Evolutionary conservation across 768 basidiomycete species (phyloP), one percentile per base, ranked within the genome.

Genomic region (Cytidiella melzeri): DNA sequence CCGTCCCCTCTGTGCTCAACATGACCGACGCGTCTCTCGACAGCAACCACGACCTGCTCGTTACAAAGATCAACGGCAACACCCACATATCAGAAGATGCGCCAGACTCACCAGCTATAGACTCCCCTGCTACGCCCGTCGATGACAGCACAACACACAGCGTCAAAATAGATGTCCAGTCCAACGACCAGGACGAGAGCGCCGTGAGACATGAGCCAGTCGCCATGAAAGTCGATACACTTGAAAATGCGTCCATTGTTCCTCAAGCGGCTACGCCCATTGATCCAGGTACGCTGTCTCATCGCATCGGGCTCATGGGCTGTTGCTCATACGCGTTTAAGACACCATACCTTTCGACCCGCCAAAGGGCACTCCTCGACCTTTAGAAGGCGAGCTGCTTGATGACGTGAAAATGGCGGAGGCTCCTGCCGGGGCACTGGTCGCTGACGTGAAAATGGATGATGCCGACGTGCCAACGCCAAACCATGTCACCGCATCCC

Each of bases 161-260:
- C 65, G 73, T 77, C 55, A 83, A 81, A 71, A 80, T 83, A 58
- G 75, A 80, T 62, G 72, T 77, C 55, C 79, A 83, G 70, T 73
- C 69, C 54, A 71, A 73, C 57, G 76, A 81, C 58, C 52, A 47
- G 40, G 76, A 77, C 55, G 83, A 85, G 70, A 81, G 80, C 61
- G 79, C 84, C 73, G 81, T 73, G 58, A 79, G 77, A 49, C 75
- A 79, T 61, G 81, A 84, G 57, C 78, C 77, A 41, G 62, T 78
- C 48, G 67, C 73, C 45, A 64, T 79, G 59, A 80, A 76, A 60
- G 59, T 69, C 55, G 71, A 73, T 55, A 59, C 63, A 39, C 27
- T 66, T 41, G 72, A 77, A 54, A 61, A 67, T 65, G 67, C 66
- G 59, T 74, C 72, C 47, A 67, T 67, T 47, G 69, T 71, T 54